These are phyloP conservation scores for Calonectria fujianensis DNA, from an alignment of 2,329 filamentous ascomycete species.

Conservation along the genomic window DNA sequence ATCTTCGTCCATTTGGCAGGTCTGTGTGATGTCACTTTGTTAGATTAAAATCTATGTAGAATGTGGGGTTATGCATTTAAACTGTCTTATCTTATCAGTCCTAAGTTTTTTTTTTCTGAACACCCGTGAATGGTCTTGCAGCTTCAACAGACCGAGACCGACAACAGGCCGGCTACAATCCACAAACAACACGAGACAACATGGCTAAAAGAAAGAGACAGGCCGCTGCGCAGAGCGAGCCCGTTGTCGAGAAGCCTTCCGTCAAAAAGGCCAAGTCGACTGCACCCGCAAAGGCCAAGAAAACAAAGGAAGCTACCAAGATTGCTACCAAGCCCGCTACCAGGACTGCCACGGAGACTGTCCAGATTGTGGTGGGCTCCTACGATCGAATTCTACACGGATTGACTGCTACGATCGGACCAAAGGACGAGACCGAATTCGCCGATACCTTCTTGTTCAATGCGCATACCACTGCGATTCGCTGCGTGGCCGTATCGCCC, in stretches of 20 bases:
- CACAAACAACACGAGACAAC: conserved; percentile 41
- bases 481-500: conserved; percentile 90
- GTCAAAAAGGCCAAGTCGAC: conserved; percentile 57
- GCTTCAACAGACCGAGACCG: conserved; percentile 35
- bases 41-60: conserved; percentile 38
- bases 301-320: conserved; percentile 25
- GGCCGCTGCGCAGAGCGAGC: conserved; percentile 55
- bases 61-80: conserved; percentile 51
- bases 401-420: conserved; percentile 82
- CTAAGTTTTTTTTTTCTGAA: conserved; percentile 55
- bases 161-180: conserved; percentile 35
- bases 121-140: conserved; percentile 7
- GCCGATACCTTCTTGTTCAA: conserved; percentile 97
- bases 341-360: conserved; percentile 67
- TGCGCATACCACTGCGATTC: conserved; percentile 91
- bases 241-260: conserved; percentile 47
- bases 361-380: conserved; percentile 94
- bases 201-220: conserved; percentile 73
- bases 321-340: conserved; percentile 49
- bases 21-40: conserved; percentile 26
- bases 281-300: conserved; percentile 38
- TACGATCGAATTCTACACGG: conserved; percentile 97
- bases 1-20: conserved; percentile 6
- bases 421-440: conserved; percentile 75
- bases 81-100: conserved; percentile 59